phyloP scores from a whole-genome alignment of 495 filamentous ascomycete genomes.

The Neurospora intermedia region DNA sequence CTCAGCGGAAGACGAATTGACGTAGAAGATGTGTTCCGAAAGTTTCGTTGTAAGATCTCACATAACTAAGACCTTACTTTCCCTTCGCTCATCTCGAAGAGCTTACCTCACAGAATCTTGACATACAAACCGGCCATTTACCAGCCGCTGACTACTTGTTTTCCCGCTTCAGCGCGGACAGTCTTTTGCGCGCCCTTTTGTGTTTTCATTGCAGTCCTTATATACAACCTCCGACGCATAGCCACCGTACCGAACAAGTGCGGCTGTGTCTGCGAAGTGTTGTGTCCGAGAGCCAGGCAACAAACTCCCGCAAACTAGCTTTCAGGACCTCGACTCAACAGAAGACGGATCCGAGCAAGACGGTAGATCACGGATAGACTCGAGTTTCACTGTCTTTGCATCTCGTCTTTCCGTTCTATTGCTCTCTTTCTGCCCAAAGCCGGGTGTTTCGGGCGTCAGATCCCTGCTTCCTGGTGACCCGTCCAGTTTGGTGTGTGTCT shows the following conservation, averaged over 20 bases:
- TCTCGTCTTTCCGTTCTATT: background rate
- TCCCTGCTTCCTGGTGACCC: background rate
- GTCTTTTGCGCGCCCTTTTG: background rate
- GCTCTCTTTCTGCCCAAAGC: background rate
- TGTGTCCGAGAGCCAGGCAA: background rate
- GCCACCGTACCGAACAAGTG: background rate
- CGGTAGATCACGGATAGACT: background rate
- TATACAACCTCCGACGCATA: background rate
- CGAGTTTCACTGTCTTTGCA: background rate
- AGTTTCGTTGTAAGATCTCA: background rate
- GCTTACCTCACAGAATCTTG: background rate
- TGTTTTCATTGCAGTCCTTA: background rate
- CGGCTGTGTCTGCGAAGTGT: background rate
- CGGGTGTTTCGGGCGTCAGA: background rate
- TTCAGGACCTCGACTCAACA: background rate
- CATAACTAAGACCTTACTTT: background rate
- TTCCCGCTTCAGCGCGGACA: background rate
- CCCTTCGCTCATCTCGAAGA: background rate
- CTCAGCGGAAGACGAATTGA: background rate
- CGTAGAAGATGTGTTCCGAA: background rate
- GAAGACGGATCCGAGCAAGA: background rate
- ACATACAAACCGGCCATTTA: background rate
- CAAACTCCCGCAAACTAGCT: background rate
- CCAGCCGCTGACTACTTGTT: background rate
- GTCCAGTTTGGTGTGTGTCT: background rate